Base-by-base conservation (phyloP, 306 rosid species). In the Fragaria iinumae region DNA sequence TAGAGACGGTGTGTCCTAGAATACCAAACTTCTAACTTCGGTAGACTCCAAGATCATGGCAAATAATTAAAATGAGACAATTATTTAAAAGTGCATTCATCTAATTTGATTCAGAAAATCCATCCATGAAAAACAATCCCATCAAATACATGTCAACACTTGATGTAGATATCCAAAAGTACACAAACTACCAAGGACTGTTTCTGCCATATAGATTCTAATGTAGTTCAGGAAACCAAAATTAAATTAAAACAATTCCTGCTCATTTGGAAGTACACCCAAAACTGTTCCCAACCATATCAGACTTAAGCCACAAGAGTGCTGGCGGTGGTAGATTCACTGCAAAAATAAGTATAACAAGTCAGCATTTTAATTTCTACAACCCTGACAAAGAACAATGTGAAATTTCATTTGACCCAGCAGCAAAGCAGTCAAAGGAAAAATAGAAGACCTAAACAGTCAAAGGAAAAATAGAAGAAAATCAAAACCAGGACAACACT, bases 261-360 rank as follows among this genome's bases (percentile, higher is more conserved):
- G 76, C 75, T 52, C 55, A 17, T 66, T 44, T 63, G 53, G 48
- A 73, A 81, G 75, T 74, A 80, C 77, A 66, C 71, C 65, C 62
- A 68, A 80, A 69, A 62, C 29, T 76, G 75, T 66, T 50, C n/a
- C 75, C 76, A 16, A 83, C 11, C 76, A 44, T 29, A 47, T 75
- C 72, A 29, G 23, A 55, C 73, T 68, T 86, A 91, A 49, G 97
- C 93, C 80, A 91, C 97, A 71, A 91, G 92, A 45, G 97, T 91
- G 88, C 92, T 89, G 79, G 94, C 91, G 75, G 86, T 79, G 62
- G 88, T 75, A 14, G 85, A 86, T 38, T 87, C 91, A 71, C 91
- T 88, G 91, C 78, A 74, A 79, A 73, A 71, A 25, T 6, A 25
- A 47, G 65, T 47, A 50, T 8, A 65, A 1, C 17, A 29, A 23